Conservation (phyloP, 2,329 filamentous ascomycete species). For the Scortechinia acanthostroma region DNA sequence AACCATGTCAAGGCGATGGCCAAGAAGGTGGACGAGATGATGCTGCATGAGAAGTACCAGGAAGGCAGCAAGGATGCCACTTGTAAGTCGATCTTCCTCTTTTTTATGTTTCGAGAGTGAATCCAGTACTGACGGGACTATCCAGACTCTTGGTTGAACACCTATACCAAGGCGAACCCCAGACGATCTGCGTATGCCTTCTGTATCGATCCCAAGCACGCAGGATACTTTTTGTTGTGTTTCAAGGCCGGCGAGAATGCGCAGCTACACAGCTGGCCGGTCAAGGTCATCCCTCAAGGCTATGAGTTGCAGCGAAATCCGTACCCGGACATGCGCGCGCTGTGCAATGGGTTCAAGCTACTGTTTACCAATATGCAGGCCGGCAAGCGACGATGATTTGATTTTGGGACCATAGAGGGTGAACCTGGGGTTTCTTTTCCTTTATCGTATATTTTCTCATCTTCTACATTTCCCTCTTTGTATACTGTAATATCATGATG, state of each 20-base stretch:
- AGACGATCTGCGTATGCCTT: constrained; percentile 90
- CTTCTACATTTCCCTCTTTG: neutral
- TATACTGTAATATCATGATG: too few species aligned
- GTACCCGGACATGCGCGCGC: constrained; percentile 88
- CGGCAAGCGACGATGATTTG: neutral
- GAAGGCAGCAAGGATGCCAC: constrained; percentile 2
- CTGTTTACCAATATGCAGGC: constrained; percentile 58
- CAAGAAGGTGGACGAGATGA: constrained; percentile 93
- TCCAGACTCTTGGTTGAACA: constrained; percentile 87
- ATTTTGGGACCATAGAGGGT: too few species aligned
- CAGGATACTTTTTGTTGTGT: constrained; percentile 90
- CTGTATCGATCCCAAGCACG: constrained; percentile 84
- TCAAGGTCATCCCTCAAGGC: constrained; percentile 86
- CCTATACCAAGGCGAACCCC: constrained; percentile 92
- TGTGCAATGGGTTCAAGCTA: constrained; percentile 96
- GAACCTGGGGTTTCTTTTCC: too few species aligned
- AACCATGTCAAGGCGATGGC: constrained; percentile 97
- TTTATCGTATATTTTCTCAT: neutral
- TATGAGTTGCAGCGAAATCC: constrained; percentile 83
- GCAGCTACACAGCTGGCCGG: constrained; percentile 69
- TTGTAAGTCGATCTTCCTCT: constrained; percentile 3
- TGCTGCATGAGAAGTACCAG: constrained; percentile 88
- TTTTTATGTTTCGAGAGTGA: neutral
- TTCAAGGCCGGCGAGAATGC: constrained; percentile 84
- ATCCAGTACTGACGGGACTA: constrained; percentile 2